Evolutionary conservation across 805 yeast species (phyloP).

Genomic region (Candida palmyrensis): DNA sequence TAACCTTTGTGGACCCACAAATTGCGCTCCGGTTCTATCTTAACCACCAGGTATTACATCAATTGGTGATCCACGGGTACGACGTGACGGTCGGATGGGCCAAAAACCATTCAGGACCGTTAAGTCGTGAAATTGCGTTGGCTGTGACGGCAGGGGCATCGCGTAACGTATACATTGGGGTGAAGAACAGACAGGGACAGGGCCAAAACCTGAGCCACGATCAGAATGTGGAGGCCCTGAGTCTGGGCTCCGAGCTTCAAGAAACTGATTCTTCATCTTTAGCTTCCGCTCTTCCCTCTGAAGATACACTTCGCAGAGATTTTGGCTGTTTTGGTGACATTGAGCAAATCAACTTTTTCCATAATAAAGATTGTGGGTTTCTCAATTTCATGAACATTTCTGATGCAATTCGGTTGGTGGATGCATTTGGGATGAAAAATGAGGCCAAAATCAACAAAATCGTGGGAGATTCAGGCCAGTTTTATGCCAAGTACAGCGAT

Average conservation of each 20-base stretch:
- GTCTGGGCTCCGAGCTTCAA: too few species aligned
- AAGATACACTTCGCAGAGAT: conserved; percentile 50
- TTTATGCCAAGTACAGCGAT: conserved; percentile 42
- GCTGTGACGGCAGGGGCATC: conserved; percentile 74
- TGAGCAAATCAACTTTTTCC: conserved; percentile 72
- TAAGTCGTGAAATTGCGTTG: conserved; percentile 47
- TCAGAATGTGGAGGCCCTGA: too few species aligned
- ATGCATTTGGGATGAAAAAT: conserved; percentile 40
- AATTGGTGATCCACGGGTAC: conserved; percentile 56
- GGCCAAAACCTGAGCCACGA: neutral
- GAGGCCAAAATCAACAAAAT: conserved; percentile 13
- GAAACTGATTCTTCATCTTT: too few species aligned
- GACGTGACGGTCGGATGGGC: conserved; percentile 70
- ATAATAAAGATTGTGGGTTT: conserved; percentile 69
- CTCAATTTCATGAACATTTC: conserved; percentile 61
- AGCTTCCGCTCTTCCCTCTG: conserved; percentile 30
- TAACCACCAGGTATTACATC: conserved; percentile 50
- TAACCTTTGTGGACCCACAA: conserved; percentile 61
- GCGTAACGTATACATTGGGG: conserved; percentile 71
- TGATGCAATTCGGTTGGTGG: conserved; percentile 61
- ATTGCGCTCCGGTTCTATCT: conserved; percentile 66
- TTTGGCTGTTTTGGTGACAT: conserved; percentile 62
- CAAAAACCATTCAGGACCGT: conserved; percentile 58
- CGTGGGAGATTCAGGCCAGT: conserved; percentile 28
- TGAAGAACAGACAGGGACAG: conserved; percentile 28